phyloP scores from a whole-genome alignment of 345 rosid genomes.

The Tarenaya hassleriana region DNA sequence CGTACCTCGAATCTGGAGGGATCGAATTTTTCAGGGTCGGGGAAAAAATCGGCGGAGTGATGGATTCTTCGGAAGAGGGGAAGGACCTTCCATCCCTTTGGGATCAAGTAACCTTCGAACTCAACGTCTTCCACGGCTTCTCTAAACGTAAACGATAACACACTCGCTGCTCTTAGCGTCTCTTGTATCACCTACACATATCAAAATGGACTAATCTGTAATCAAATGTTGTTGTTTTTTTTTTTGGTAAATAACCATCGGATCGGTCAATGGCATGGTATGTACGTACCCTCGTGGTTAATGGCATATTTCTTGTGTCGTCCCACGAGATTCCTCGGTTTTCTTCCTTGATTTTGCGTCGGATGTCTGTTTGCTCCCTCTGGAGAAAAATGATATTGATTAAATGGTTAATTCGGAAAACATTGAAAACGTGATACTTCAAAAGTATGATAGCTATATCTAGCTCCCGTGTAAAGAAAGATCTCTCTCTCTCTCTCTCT shows the following conservation, averaged over 20 bases:
- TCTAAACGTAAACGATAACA: constrained; percentile 85
- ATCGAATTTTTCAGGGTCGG: constrained; percentile 72
- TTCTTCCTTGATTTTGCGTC: constrained; percentile 38
- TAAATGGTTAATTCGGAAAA: background rate
- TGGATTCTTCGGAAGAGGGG: constrained; percentile 90
- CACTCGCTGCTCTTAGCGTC: constrained; percentile 80
- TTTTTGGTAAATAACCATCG: no score
- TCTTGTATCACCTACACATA: constrained; percentile 84
- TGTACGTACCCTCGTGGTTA: constrained; percentile 58
- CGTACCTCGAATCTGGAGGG: constrained; percentile 85
- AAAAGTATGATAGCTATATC: no score
- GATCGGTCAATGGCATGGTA: background rate
- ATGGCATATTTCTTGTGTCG: constrained; percentile 80
- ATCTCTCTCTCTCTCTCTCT: no score
- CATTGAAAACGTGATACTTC: background rate
- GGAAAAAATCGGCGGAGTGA: constrained; percentile 62
- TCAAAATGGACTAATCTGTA: no score
- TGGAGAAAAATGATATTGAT: constrained; percentile 19
- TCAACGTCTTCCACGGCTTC: constrained; percentile 90
- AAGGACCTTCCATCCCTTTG: constrained; percentile 94
- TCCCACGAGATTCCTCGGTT: constrained; percentile 73
- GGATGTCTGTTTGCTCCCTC: constrained; percentile 68
- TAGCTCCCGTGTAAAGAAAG: no score
- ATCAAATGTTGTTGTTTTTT: no score
- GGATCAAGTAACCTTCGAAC: constrained; percentile 69